These are phyloP conservation scores for Talaromyces sp. DNA, from an alignment of 2,329 filamentous ascomycete genomes.

Conservation along the genomic window DNA sequence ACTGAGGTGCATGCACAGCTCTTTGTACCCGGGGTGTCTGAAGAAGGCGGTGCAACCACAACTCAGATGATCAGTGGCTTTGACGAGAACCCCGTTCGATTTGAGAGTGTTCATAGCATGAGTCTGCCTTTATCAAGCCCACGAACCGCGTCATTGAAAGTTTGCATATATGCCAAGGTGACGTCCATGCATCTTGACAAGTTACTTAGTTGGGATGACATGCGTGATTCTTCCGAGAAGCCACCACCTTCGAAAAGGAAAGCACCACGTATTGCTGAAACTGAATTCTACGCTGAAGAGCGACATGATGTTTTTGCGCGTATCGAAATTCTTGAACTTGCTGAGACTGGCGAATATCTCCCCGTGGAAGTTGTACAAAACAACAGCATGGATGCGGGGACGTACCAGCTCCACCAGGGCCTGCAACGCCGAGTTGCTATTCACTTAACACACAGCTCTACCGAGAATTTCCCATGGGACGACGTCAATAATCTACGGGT, in stretches of 20 bases:
- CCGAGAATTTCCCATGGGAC: conserved; percentile 81
- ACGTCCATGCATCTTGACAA: conserved; percentile 94
- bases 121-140: conserved; percentile 77
- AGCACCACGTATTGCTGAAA: conserved; percentile 71
- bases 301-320: conserved; percentile 87
- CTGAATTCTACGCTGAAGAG: conserved; percentile 88
- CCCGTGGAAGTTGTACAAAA: conserved; percentile 90
- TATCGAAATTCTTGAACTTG: conserved; percentile 83
- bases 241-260: conserved; percentile 51
- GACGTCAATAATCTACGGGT: conserved; percentile 72
- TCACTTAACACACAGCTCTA: conserved; percentile 85
- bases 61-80: conserved; percentile 93
- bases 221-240: conserved; percentile 66
- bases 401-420: conserved; percentile 92
- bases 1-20: conserved; percentile 93
- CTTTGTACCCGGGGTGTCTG: conserved; percentile 87
- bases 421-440: conserved; percentile 83
- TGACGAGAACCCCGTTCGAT: conserved; percentile 84
- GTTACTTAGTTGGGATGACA: conserved; percentile 96
- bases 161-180: conserved; percentile 87
- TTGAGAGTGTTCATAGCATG: conserved; percentile 98
- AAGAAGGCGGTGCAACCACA: conserved; percentile 85
- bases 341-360: conserved; percentile 83
- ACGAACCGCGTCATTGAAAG: conserved; percentile 67
- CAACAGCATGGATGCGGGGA: conserved; percentile 75